Percentiles rank a stretch among this genome's conserved stretches.
Evolutionary conservation across 2,329 filamentous ascomycete species (phyloP).

Genomic region (Verticillium klebahnii): DNA sequence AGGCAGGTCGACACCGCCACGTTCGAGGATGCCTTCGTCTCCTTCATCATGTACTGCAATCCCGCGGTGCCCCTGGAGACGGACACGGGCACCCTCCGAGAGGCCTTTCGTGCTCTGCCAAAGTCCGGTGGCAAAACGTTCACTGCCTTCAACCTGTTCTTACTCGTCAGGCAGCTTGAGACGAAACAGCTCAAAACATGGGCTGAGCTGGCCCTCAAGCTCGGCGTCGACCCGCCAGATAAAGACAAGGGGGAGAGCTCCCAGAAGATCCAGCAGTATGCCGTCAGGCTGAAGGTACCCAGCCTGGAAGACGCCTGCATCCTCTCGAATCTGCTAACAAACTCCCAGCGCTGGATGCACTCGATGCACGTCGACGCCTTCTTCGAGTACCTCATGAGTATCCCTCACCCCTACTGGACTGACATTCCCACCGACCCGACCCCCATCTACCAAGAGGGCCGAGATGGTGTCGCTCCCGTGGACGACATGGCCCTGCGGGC

Average conservation of each 20-base stretch:
- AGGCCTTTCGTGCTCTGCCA: constrained; percentile 73
- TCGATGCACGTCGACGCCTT: constrained; percentile 94
- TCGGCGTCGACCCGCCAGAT: constrained; percentile 85
- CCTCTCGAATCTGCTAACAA: constrained; percentile 1
- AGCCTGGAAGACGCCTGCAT: background rate
- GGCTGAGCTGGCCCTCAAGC: constrained; percentile 78
- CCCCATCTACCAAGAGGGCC: constrained; percentile 57
- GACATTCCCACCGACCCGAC: constrained; percentile 64
- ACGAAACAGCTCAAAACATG: constrained; percentile 85
- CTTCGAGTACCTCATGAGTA: constrained; percentile 81
- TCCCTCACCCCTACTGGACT: constrained; percentile 74
- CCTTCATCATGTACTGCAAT: constrained; percentile 89
- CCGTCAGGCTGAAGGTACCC: constrained; percentile 78
- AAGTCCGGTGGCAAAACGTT: constrained; percentile 87
- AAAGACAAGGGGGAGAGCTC: constrained; percentile 79
- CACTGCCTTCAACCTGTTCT: constrained; percentile 69
- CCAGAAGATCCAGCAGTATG: constrained; percentile 94
- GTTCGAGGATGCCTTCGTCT: constrained; percentile 77
- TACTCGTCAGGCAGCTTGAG: constrained; percentile 75
- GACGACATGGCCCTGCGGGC: constrained; percentile 86
- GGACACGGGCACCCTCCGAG: constrained; percentile 67
- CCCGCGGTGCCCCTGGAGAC: constrained; percentile 67
- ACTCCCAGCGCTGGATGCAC: constrained; percentile 85
- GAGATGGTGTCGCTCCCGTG: constrained; percentile 79
- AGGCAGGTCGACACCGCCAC: constrained; percentile 63